Evolutionary conservation across 2,329 filamentous ascomycete species (phyloP).

Genomic region (Botrytis pseudocinerea): DNA sequence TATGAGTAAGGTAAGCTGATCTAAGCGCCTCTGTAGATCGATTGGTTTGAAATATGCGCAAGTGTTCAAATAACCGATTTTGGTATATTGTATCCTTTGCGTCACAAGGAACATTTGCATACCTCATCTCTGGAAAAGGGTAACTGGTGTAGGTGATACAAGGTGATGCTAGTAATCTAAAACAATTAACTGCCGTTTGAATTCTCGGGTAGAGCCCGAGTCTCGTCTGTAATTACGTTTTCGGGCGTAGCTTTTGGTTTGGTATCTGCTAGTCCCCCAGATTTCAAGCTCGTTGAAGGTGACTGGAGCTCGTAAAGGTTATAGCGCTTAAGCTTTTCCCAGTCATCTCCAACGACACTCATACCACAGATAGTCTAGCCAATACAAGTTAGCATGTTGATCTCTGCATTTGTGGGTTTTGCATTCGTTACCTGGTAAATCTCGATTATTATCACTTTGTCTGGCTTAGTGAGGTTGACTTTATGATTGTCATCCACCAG

Average conservation of each 20-base stretch:
- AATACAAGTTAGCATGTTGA: constrained; percentile 27
- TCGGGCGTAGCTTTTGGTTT: constrained; percentile 30
- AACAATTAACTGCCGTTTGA: constrained; percentile 15
- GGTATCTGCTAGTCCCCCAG: constrained; percentile 7
- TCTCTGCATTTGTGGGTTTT: constrained; percentile 20
- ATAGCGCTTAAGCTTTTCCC: constrained; percentile 72
- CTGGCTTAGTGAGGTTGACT: constrained; percentile 75
- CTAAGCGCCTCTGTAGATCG: constrained; percentile 16
- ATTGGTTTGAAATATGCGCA: constrained; percentile 13
- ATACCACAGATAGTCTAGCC: constrained; percentile 71
- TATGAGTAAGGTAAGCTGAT: constrained; percentile 20
- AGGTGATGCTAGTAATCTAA: constrained; percentile 16
- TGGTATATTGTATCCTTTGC: background rate
- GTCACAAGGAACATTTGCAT: constrained; percentile 8
- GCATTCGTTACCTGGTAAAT: constrained; percentile 66
- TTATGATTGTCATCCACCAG: constrained; percentile 60
- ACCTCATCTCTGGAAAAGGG: constrained; percentile 14
- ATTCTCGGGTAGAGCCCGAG: constrained; percentile 13
- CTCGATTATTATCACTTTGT: constrained; percentile 77
- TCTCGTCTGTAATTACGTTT: constrained; percentile 35
- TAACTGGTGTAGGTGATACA: background rate
- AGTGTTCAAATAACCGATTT: constrained; percentile 6
- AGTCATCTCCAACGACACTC: constrained; percentile 71
- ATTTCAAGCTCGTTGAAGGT: constrained; percentile 27
- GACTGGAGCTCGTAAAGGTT: constrained; percentile 75